Conservation (phyloP, 306 rosid species). For the Delonix regia region DNA sequence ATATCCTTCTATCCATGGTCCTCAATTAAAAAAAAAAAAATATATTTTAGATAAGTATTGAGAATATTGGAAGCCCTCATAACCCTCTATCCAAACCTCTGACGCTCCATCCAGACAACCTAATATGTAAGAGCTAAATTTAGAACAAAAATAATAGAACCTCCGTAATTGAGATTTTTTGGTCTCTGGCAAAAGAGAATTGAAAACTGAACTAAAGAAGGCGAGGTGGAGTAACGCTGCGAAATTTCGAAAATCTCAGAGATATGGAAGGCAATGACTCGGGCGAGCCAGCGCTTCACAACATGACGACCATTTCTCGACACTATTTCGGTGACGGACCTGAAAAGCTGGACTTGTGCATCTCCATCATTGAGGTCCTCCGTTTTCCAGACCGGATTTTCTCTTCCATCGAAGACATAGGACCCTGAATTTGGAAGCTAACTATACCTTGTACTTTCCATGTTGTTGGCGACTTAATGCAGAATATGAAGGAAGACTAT, state of each 20-base stretch:
- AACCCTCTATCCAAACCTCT: too few species aligned
- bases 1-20: too few species aligned
- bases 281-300: constrained; percentile 14
- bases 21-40: too few species aligned
- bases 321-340: constrained; percentile 59
- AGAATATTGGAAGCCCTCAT: too few species aligned
- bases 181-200: too few species aligned
- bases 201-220: neutral
- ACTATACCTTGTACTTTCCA: neutral
- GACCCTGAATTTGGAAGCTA: neutral
- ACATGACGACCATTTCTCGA: constrained; percentile 59
- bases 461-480: constrained; percentile 8
- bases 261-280: constrained; percentile 47
- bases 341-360: constrained; percentile 39
- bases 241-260: neutral
- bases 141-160: too few species aligned
- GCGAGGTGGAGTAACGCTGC: neutral
- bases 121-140: too few species aligned
- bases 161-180: too few species aligned
- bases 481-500: constrained; percentile 26
- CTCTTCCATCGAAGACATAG: too few species aligned
- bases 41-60: too few species aligned
- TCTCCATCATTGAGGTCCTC: constrained; percentile 65
- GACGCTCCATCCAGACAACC: too few species aligned
- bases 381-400: constrained; percentile 5